Evolutionary conservation across 2,329 filamentous ascomycete genomes (phyloP).

Genomic region (Samsoniella hepiali): DNA sequence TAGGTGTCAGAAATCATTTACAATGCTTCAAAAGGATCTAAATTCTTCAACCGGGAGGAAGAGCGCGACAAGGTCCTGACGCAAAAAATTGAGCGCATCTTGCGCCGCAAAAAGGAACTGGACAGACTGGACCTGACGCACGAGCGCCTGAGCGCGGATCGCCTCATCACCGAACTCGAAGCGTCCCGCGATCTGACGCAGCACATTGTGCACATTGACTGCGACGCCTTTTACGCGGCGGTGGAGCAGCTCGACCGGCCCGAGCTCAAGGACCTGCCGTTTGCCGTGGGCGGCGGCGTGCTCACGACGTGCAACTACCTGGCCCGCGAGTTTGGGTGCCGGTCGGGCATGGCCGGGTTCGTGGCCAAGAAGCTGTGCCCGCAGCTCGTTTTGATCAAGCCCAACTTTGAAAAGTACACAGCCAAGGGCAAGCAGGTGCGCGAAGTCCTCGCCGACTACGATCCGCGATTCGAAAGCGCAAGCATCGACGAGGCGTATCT

Average conservation of each 20-base stretch:
- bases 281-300: slow-evolving; percentile 76
- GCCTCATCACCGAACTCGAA: slow-evolving; percentile 77
- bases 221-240: slow-evolving; percentile 95
- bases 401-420: slow-evolving; percentile 88
- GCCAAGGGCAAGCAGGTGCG: slow-evolving; percentile 87
- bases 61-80: slow-evolving; percentile 77
- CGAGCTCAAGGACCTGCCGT: slow-evolving; percentile 80
- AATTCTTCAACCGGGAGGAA: slow-evolving; percentile 93
- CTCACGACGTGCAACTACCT: slow-evolving; percentile 77
- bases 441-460: slow-evolving; percentile 78
- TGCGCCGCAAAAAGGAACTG: slow-evolving; percentile 70
- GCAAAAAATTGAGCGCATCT: slow-evolving; percentile 76
- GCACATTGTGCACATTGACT: slow-evolving; percentile 86
- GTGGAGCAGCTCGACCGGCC: slow-evolving; percentile 84
- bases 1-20: slow-evolving; percentile 95
- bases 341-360: slow-evolving; percentile 94
- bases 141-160: slow-evolving; percentile 74
- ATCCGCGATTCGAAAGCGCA: slow-evolving; percentile 85
- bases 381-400: slow-evolving; percentile 72
- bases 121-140: slow-evolving; percentile 71
- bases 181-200: slow-evolving; percentile 76
- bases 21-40: slow-evolving; percentile 92
- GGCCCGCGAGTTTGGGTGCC: slow-evolving; percentile 83
- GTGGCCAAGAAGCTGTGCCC: slow-evolving; percentile 94
- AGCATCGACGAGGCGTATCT: slow-evolving; percentile 96